Conservation (phyloP, 371 early-diverging fungal genomes). For the Rhizomucor miehei region DNA sequence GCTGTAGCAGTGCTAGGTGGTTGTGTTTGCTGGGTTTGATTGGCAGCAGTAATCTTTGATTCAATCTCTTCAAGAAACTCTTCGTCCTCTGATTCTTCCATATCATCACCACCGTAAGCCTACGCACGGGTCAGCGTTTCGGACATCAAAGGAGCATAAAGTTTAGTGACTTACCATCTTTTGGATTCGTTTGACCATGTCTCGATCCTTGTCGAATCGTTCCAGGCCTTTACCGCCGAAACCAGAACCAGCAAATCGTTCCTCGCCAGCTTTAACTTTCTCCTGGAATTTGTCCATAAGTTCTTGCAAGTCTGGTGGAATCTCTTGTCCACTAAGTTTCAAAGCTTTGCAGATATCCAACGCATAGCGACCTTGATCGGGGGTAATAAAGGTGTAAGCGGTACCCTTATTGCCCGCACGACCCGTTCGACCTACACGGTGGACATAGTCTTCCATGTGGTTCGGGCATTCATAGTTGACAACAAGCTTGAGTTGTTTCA, state of each 20-base stretch:
- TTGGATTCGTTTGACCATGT: constrained; percentile 86
- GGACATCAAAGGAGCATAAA: too few relatives aligned
- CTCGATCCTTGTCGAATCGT: constrained; percentile 90
- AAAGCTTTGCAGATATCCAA: constrained; percentile 93
- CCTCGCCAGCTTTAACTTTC: constrained; percentile 89
- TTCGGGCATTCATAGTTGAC: constrained; percentile 99
- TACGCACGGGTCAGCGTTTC: constrained; percentile 1
- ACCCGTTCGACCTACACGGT: constrained; percentile 99
- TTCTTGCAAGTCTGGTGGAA: constrained; percentile 77
- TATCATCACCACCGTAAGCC: constrained; percentile 75
- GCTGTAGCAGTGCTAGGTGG: constrained; percentile 6
- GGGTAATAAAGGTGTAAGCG: constrained; percentile 94
- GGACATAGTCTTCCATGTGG: constrained; percentile 98
- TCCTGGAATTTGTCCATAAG: constrained; percentile 81
- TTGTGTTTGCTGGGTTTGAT: constrained; percentile 6
- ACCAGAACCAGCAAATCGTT: constrained; percentile 79
- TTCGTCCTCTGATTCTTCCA: constrained; percentile 70
- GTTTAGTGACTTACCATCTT: constrained; percentile 56
- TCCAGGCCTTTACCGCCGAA: constrained; percentile 98
- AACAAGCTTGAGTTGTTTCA: constrained; percentile 93
- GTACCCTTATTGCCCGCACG: constrained; percentile 97
- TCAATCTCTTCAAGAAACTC: constrained; percentile 53
- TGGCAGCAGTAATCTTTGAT: constrained; percentile 20
- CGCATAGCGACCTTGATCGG: constrained; percentile 92
- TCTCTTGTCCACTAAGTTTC: constrained; percentile 65